Evolutionary conservation across 805 yeast species (phyloP).

Genomic region (Candida sonorensis): DNA sequence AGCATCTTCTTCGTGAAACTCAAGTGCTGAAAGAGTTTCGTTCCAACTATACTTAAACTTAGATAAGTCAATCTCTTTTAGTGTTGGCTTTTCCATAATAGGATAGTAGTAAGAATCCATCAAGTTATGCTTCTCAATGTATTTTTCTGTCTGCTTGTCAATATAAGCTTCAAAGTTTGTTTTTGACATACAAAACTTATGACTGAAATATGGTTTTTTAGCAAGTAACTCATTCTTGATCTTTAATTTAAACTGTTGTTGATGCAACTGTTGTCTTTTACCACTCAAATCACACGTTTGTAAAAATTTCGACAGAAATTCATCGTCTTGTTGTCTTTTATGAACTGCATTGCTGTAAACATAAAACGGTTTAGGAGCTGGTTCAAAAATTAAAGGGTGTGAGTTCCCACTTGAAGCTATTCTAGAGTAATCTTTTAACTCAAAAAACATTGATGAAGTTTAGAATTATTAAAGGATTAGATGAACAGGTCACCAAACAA

Average conservation of each 20-base stretch:
- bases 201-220: slow-evolving; percentile 1
- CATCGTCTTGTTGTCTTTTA: slow-evolving; percentile 15
- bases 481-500: too few relatives aligned
- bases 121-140: slow-evolving; percentile 11
- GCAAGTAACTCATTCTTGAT: slow-evolving; percentile 7
- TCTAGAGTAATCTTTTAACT: not conserved
- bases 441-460: not conserved
- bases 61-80: slow-evolving; percentile 8
- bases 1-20: slow-evolving; percentile 11
- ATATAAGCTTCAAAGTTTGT: not conserved
- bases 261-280: slow-evolving; percentile 11
- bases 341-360: slow-evolving; percentile 8
- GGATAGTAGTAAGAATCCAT: slow-evolving; percentile 14
- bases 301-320: slow-evolving; percentile 12
- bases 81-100: slow-evolving; percentile 15
- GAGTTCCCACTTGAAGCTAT: slow-evolving; percentile 6
- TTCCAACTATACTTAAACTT: slow-evolving; percentile 12
- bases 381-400: slow-evolving; percentile 22
- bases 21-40: slow-evolving; percentile 9
- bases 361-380: slow-evolving; percentile 10
- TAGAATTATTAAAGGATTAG: too few relatives aligned
- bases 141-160: slow-evolving; percentile 10
- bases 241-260: slow-evolving; percentile 5
- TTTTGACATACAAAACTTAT: not conserved
- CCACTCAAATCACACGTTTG: slow-evolving; percentile 21